These are phyloP conservation scores for Aotearoamyces nothofagi DNA, from an alignment of 2,329 filamentous ascomycete species.

Conservation along the genomic window DNA sequence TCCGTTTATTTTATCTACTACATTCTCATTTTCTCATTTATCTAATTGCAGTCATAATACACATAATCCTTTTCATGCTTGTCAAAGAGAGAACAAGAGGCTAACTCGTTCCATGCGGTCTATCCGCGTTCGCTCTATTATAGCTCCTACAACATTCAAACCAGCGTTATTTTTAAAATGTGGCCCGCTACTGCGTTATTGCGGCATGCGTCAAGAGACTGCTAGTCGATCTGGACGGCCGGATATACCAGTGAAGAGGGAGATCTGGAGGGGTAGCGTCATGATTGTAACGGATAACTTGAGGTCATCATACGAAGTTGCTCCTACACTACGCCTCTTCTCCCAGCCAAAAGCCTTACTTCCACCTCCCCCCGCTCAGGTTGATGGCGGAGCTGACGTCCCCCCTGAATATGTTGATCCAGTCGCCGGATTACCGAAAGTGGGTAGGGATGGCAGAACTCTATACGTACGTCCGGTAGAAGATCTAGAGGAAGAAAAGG, in stretches of 20 bases:
- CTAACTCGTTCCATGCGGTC: constrained; percentile 21
- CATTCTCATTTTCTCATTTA: constrained; percentile 1
- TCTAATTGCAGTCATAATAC: constrained; percentile 1
- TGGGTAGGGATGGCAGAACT: constrained; percentile 72
- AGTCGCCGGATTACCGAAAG: constrained; percentile 71
- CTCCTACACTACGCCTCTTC: constrained; percentile 74
- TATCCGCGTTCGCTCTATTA: constrained; percentile 18
- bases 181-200: constrained; percentile 80
- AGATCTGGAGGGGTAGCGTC: constrained; percentile 84
- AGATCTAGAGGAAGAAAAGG: constrained; percentile 60
- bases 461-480: constrained; percentile 85
- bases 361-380: constrained; percentile 57
- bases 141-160: constrained; percentile 55
- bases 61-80: constrained; percentile 2
- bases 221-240: constrained; percentile 21
- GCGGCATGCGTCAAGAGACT: constrained; percentile 57
- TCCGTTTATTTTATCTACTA: constrained; percentile 1
- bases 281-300: constrained; percentile 90
- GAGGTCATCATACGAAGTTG: constrained; percentile 66
- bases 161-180: constrained; percentile 77
- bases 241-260: constrained; percentile 35
- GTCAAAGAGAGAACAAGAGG: constrained; percentile 11
- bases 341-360: constrained; percentile 73
- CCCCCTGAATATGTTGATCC: constrained; percentile 79
- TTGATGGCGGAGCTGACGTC: constrained; percentile 47